Percentiles rank a stretch among this genome's conserved stretches.
Evolutionary conservation across 1,284 basidiomycete genomes (phyloP).

Genomic region (Leccinum insigne): DNA sequence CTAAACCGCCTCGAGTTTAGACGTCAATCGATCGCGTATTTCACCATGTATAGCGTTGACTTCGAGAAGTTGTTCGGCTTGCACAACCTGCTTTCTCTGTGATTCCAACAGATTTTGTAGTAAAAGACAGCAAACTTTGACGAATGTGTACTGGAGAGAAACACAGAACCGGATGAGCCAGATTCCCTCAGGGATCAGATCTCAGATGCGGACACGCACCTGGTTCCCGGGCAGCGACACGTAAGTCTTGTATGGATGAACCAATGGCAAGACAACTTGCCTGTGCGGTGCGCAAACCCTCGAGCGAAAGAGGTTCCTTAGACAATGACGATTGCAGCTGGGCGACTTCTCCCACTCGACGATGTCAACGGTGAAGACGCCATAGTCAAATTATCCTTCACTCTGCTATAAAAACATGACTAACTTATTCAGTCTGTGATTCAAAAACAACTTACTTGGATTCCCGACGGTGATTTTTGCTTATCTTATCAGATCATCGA

Average conservation of each 20-base stretch:
- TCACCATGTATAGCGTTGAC: constrained; percentile 25
- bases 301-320: too few species aligned
- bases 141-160: constrained; percentile 28
- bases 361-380: too few species aligned
- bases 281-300: too few species aligned
- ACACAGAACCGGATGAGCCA: neutral
- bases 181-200: constrained; percentile 6
- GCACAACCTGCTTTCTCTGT: constrained; percentile 28
- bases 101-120: constrained; percentile 33
- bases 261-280: too few species aligned
- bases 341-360: too few species aligned
- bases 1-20: constrained; percentile 27
- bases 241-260: neutral
- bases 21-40: constrained; percentile 28
- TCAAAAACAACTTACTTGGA: too few species aligned
- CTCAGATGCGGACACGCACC: constrained; percentile 25
- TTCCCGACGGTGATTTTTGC: too few species aligned
- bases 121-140: constrained; percentile 34
- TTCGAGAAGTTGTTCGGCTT: constrained; percentile 32
- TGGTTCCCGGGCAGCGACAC: constrained; percentile 34
- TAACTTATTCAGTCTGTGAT: too few species aligned
- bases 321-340: too few species aligned
- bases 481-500: too few species aligned
- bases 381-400: too few species aligned
- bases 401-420: too few species aligned